Evolutionary conservation across 176 grass and related monocot genomes (phyloP).

Genomic region (Hordeum vulgare): DNA sequence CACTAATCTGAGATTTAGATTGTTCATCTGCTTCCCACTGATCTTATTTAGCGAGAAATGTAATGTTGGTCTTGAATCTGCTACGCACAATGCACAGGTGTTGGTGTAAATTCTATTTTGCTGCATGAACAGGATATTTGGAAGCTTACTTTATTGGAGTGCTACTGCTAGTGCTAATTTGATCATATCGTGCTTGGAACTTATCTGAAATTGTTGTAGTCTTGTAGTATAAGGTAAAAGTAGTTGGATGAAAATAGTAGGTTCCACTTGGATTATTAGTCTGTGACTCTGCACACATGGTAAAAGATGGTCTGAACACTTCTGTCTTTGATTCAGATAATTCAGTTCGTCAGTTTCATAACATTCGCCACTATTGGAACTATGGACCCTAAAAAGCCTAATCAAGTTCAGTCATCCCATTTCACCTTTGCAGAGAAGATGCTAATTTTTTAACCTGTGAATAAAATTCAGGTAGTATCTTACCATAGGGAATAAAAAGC

Average conservation of each 20-base stretch:
- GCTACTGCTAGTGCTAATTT: not conserved
- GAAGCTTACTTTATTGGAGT: not conserved
- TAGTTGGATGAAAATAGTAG: not conserved
- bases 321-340: not conserved
- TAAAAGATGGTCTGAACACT: not conserved
- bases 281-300: not conserved
- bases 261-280: not conserved
- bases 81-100: not conserved
- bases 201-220: not conserved
- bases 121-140: not conserved
- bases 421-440: not conserved
- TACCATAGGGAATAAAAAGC: not conserved
- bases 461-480: not conserved
- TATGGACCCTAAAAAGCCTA: not conserved
- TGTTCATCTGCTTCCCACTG: too few relatives aligned
- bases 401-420: not conserved
- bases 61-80: not conserved
- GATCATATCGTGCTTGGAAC: not conserved
- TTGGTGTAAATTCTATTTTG: not conserved
- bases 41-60: not conserved
- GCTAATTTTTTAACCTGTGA: not conserved
- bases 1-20: too few relatives aligned
- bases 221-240: not conserved
- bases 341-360: not conserved
- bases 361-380: not conserved